phyloP scores from a whole-genome alignment of 345 rosid species.

The Sonneratia caseolaris region DNA sequence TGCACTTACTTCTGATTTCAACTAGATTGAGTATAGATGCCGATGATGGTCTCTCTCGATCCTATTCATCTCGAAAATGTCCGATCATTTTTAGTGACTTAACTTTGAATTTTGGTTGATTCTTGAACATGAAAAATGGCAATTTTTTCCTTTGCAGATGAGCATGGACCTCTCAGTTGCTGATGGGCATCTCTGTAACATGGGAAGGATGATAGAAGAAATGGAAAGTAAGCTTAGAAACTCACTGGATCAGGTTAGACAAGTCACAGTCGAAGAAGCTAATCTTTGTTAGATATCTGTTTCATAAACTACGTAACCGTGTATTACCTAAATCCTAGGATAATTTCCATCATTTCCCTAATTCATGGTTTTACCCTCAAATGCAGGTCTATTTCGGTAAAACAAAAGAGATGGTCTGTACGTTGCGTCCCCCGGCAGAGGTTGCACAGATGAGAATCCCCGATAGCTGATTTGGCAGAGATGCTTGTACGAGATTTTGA shows the following conservation, averaged over 20 bases:
- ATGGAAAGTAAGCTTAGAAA: conserved; percentile 92
- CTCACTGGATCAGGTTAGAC: conserved; percentile 80
- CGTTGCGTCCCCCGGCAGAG: conserved; percentile 77
- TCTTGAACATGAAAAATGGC: neutral
- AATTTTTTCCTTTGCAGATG: conserved; percentile 39
- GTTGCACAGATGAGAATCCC: conserved; percentile 63
- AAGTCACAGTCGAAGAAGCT: neutral
- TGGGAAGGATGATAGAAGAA: conserved; percentile 99
- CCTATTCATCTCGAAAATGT: neutral
- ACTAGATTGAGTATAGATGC: neutral
- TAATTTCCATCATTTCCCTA: neutral
- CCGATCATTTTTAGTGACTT: neutral
- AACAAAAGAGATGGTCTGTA: conserved; percentile 96
- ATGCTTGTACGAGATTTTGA: neutral
- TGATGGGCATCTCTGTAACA: conserved; percentile 92
- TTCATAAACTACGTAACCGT: neutral
- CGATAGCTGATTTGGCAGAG: conserved; percentile 7
- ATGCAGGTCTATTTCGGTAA: conserved; percentile 95
- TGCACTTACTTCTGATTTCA: neutral
- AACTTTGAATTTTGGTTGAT: neutral
- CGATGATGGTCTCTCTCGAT: neutral
- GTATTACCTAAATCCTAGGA: neutral
- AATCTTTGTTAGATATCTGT: neutral
- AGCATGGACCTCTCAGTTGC: conserved; percentile 70
- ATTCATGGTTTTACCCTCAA: neutral